Conservation (phyloP, 2,329 filamentous ascomycete species). For the Pseudogymnoascus sp. region DNA sequence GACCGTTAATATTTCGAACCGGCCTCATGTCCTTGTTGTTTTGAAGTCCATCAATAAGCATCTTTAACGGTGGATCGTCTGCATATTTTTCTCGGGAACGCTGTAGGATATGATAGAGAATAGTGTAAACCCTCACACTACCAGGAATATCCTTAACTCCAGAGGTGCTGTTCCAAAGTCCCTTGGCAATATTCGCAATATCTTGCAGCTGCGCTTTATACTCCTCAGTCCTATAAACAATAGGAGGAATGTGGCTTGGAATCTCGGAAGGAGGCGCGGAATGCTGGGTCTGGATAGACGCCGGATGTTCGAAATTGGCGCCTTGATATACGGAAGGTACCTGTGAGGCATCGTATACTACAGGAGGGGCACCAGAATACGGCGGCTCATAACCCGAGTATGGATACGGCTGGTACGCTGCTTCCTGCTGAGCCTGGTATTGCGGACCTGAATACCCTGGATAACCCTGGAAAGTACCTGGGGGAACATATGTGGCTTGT, state of each 20-base stretch:
- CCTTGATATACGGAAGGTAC: not conserved
- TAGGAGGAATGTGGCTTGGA: conserved; percentile 15
- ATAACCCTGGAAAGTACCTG: not conserved
- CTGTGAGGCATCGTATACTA: not conserved
- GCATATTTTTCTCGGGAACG: conserved; percentile 51
- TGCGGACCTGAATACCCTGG: not conserved
- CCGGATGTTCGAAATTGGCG: conserved; percentile 15
- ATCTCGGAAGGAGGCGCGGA: conserved; percentile 15
- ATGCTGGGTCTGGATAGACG: conserved; percentile 17
- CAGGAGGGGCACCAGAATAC: not conserved
- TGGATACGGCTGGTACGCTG: not conserved
- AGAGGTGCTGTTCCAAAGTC: conserved; percentile 55
- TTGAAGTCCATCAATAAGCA: conserved; percentile 53
- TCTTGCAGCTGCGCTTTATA: conserved; percentile 43
- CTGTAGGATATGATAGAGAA: conserved; percentile 55
- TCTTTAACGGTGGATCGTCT: conserved; percentile 46
- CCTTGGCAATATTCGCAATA: conserved; percentile 47
- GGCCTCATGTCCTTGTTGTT: conserved; percentile 49
- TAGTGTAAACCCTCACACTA: conserved; percentile 53
- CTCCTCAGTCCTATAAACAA: conserved; percentile 29
- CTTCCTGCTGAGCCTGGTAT: not conserved
- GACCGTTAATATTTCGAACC: conserved; percentile 45
- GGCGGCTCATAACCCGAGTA: not conserved
- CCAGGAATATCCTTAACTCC: conserved; percentile 54
- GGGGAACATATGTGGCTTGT: not conserved